Conservation (phyloP, 2,329 filamentous ascomycete genomes). For the Neofusicoccum cordaticola region DNA sequence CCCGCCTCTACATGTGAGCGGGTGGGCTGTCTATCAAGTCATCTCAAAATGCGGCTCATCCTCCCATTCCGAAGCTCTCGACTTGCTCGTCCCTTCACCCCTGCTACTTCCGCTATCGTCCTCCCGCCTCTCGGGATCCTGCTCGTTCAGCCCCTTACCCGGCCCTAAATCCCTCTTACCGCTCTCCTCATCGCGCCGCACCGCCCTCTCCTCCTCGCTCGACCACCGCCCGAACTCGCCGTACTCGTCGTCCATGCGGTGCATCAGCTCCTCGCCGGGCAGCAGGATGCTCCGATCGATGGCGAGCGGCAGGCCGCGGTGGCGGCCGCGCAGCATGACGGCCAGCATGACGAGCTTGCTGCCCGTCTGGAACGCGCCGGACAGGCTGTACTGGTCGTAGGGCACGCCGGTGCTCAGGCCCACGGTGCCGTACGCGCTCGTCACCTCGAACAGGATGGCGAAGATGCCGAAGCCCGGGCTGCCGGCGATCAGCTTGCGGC, state of each 20-base stretch:
- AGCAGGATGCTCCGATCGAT: constrained; percentile 32
- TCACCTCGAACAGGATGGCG: constrained; percentile 53
- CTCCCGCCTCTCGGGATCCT: neutral
- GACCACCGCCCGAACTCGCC: constrained; percentile 5
- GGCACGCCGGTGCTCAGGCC: constrained; percentile 59
- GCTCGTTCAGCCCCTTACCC: neutral
- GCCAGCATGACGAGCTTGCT: constrained; percentile 59
- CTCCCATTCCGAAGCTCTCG: neutral
- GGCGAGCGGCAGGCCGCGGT: constrained; percentile 30
- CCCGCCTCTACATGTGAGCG: no score
- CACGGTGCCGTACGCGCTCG: constrained; percentile 60
- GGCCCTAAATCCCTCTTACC: neutral
- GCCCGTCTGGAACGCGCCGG: constrained; percentile 52
- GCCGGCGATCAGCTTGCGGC: constrained; percentile 48
- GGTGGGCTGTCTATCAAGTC: neutral
- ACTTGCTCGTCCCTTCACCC: neutral
- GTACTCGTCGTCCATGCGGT: constrained; percentile 32
- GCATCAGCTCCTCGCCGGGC: constrained; percentile 34
- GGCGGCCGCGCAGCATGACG: constrained; percentile 49
- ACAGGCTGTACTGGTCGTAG: constrained; percentile 54
- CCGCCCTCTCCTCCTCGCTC: constrained; percentile 21
- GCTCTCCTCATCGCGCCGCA: constrained; percentile 13
- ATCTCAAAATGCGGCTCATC: constrained; percentile 7
- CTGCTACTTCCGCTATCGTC: neutral
- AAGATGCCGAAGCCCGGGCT: constrained; percentile 31